Base-by-base conservation (phyloP, 192 early-diverging fungal species). In the Gaertneriomyces semiglobifer region DNA sequence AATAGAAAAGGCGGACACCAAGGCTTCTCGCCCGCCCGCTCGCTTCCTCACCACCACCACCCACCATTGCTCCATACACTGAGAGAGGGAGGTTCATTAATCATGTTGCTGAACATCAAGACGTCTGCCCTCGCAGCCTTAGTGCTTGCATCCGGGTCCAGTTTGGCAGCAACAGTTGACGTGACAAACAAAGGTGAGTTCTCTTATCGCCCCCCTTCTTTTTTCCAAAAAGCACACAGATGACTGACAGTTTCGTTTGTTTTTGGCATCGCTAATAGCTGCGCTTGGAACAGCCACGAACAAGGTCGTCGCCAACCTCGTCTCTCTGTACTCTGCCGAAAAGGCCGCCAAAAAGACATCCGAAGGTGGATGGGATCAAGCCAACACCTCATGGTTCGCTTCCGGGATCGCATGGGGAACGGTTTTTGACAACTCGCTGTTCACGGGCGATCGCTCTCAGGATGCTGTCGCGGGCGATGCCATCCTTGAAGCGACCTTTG, bases 381-480 rank as follows among this genome's bases (percentile, higher is more conserved):
- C 43, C n/a, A 47, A 42, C 12, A 50, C 70, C 53, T 65, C 68
- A 16, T 75, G 73, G 73, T 75, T 46, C 18, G 62, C 59, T 11
- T 60, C 57, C 18, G 73, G 73, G 2, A 70, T 75, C 33, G 56
- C 70, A 8, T 75, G 73, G 73, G 53, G 42, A 5, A 25, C 51
- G 10, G 62, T 70, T 3, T 66, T 75, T 57, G 58, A 58, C 40
- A 65, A 70, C 68, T 54, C 44, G 44, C 7, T 12, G 2, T 16
- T 53, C 19, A 63, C 48, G 6, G 68, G 68, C 6, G 73, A 75
- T 64, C 12, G 53, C 8, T 54, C 63, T 42, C 52, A 57, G 48
- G 64, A 61, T 39, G 39, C 9, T 0, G 48, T 62, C 11, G 68
- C 61, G 0, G 51, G 40, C 18, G 58, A 20, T n/a, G 67, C 68